Percentiles rank a stretch among this genome's conserved stretches.
Evolutionary conservation across 2,329 filamentous ascomycete species (phyloP).

Genomic region (Arthrobotrys entomopaga): DNA sequence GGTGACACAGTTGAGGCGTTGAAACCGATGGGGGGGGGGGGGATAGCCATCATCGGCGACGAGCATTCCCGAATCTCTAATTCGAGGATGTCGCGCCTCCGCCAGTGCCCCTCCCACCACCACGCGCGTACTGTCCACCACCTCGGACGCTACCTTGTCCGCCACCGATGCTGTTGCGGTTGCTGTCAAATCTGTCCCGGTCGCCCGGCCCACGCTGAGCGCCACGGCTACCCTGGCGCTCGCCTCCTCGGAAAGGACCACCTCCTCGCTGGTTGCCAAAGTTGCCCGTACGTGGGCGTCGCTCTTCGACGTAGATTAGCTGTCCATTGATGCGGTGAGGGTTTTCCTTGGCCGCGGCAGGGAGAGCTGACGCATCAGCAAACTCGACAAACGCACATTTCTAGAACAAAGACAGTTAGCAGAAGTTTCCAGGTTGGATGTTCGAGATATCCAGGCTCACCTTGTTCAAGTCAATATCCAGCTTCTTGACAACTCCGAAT

Average conservation of each 20-base stretch:
- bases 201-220: constrained; percentile 54
- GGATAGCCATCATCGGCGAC: neutral
- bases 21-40: neutral
- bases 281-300: constrained; percentile 67
- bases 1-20: neutral
- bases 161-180: constrained; percentile 44
- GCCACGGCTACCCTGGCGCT: constrained; percentile 50
- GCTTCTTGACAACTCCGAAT: constrained; percentile 76
- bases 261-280: constrained; percentile 49
- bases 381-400: constrained; percentile 98
- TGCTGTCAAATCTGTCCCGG: constrained; percentile 36
- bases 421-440: neutral
- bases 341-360: constrained; percentile 83
- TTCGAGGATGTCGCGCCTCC: constrained; percentile 37
- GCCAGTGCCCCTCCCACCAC: constrained; percentile 25
- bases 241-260: constrained; percentile 40
- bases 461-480: constrained; percentile 84
- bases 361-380: constrained; percentile 80
- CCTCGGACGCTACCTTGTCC: constrained; percentile 52
- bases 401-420: constrained; percentile 64
- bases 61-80: constrained; percentile 32
- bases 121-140: constrained; percentile 40
- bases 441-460: constrained; percentile 65
- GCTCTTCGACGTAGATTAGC: constrained; percentile 86
- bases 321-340: constrained; percentile 86